Conservation (phyloP, 129 eudicot genomes). For the Flaveria brownii region DNA sequence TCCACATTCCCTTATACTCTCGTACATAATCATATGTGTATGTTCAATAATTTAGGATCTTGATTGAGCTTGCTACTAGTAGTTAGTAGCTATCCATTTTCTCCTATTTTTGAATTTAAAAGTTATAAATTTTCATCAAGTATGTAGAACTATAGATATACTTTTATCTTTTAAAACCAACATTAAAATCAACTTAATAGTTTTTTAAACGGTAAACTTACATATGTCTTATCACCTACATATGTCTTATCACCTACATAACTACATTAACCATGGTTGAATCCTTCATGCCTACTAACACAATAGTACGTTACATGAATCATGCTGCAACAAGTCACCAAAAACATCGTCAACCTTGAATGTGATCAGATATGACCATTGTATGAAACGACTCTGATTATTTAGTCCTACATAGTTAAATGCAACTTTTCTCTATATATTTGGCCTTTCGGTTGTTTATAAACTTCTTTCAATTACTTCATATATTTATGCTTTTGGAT, state of each 20-base stretch:
- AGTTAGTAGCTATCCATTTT: too few species aligned
- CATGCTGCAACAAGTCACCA: neutral
- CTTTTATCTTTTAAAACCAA: too few species aligned
- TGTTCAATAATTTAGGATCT: too few species aligned
- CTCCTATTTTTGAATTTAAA: too few species aligned
- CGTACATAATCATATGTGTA: too few species aligned
- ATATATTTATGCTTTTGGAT: constrained; percentile 6
- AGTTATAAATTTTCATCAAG: too few species aligned
- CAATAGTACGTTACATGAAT: neutral
- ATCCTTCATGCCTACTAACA: neutral
- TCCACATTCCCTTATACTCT: too few species aligned
- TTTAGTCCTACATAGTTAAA: neutral
- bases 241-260: neutral
- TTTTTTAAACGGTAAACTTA: neutral
- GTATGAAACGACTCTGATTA: neutral
- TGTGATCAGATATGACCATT: neutral
- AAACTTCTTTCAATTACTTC: neutral
- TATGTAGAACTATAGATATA: too few species aligned
- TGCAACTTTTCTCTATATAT: neutral
- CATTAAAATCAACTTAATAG: too few species aligned
- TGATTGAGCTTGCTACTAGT: too few species aligned
- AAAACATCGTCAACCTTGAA: neutral
- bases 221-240: neutral
- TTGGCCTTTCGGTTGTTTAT: constrained; percentile 12
- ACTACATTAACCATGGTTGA: neutral